Evolutionary conservation across 495 filamentous ascomycete species (phyloP), one percentile per base, ranked within the genome.

Genomic region (Penicillium herquei): DNA sequence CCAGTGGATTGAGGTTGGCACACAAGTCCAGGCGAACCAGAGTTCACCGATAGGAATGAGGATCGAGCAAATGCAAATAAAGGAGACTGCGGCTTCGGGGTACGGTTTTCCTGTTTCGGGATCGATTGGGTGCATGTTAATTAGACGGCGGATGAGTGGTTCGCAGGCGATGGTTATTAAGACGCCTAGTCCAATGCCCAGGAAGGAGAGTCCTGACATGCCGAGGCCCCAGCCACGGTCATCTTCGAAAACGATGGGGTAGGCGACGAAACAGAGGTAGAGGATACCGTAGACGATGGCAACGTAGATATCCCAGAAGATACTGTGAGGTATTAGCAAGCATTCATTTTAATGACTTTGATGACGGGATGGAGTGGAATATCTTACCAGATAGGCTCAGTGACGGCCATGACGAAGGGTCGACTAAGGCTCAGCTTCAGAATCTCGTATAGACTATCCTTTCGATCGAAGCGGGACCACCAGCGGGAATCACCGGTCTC

Each of bases 181-280:
- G n/a, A 79, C 81, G 46, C 91, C 91, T 40, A 86, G 67, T 16
- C 88, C 89, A 44, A 96, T 91, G 6, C 90, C 89, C 0, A 82
- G 64, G 68, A 91, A 94, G 10, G 88, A 76, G 2, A 94, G 83
- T 1, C 90, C 90, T 0, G 84, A 81, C 14, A 87, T 58, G 14
- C 86, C 83, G 2, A 82, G 70, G 5, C 74, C 74, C 90, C 90
- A 95, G 51, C 85, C 85, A 12, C 90, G 86, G 50, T 89, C 73
- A 3, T 84, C 70, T 13, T 76, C 71, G 70, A 93, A 94, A 51
- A 94, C 84, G 37, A 92, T 84, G 1, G 91, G 91, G 60, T 85
- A 87, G 13, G 89, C 87, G 14, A 91, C 82, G 71, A 95, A 96
- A 71, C 90, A 92, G 34, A 95, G 80, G 66, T 95, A 95, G 0